These are phyloP conservation scores for Pseudopithomyces chartarum DNA, from an alignment of 2,329 filamentous ascomycete species.

Conservation along the genomic window DNA sequence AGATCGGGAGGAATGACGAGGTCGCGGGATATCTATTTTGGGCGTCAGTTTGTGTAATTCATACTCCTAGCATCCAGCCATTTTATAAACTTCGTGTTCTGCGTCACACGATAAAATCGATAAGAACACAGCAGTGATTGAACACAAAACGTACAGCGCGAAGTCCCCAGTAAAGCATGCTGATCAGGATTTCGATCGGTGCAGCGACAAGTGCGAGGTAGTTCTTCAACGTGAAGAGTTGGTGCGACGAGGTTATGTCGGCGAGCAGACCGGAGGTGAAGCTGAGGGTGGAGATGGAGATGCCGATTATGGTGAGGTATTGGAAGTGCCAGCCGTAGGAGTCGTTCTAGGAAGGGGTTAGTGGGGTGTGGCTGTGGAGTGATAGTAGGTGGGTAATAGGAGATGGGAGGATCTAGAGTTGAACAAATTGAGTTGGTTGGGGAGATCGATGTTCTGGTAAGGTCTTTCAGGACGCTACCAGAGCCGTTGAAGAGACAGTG, in stretches of 20 bases:
- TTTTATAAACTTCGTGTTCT: no score
- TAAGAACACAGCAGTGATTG: background rate
- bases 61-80: no score
- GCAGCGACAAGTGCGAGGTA: constrained; percentile 67
- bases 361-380: background rate
- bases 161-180: constrained; percentile 74
- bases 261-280: constrained; percentile 67
- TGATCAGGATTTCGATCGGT: constrained; percentile 73
- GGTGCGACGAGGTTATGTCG: constrained; percentile 63
- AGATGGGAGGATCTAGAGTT: background rate
- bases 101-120: no score
- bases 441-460: background rate
- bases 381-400: background rate
- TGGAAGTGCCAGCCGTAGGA: constrained; percentile 73
- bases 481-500: no score
- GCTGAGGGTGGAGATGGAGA: constrained; percentile 64
- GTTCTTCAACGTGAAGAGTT: constrained; percentile 72
- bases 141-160: constrained; percentile 43
- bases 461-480: no score
- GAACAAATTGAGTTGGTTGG: background rate
- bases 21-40: constrained; percentile 20
- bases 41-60: constrained; percentile 7
- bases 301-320: constrained; percentile 75
- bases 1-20: constrained; percentile 19
- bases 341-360: constrained; percentile 46